Evolutionary conservation across 164 flowering plant species (phyloP).

Genomic region (Santalum album): DNA sequence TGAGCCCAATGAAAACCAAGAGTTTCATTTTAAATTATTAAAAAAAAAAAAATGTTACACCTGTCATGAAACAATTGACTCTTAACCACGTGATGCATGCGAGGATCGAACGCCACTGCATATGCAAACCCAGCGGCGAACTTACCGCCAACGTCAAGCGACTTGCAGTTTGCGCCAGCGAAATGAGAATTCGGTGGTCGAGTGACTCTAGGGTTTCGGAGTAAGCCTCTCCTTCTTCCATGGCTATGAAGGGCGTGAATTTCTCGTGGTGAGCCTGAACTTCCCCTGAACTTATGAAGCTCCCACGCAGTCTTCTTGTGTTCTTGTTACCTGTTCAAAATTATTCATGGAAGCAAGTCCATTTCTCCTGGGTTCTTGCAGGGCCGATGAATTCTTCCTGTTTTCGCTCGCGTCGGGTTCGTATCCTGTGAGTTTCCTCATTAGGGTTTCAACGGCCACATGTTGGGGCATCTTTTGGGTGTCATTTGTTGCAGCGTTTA

Average conservation of each 20-base stretch:
- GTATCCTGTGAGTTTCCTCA: slow-evolving; percentile 53
- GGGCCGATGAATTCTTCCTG: slow-evolving; percentile 98
- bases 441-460: not conserved
- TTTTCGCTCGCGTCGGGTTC: slow-evolving; percentile 92
- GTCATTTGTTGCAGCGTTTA: not conserved
- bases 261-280: slow-evolving; percentile 65
- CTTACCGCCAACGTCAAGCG: not conserved
- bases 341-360: too few relatives aligned
- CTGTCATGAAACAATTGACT: too few relatives aligned
- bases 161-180: not conserved
- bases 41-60: too few relatives aligned
- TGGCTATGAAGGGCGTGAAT: slow-evolving; percentile 81
- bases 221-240: slow-evolving; percentile 16
- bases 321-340: not conserved
- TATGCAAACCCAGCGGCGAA: not conserved
- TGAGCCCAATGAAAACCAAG: too few relatives aligned
- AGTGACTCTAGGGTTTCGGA: slow-evolving; percentile 14
- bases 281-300: not conserved
- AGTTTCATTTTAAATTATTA: too few relatives aligned
- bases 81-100: too few relatives aligned
- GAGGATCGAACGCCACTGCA: too few relatives aligned
- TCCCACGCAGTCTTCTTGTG: too few relatives aligned
- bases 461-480: not conserved
- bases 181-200: slow-evolving; percentile 3
- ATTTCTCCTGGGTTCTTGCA: slow-evolving; percentile 26